These are phyloP conservation scores for Morella rubra DNA, from an alignment of 306 rosid genomes.

Conservation along the genomic window DNA sequence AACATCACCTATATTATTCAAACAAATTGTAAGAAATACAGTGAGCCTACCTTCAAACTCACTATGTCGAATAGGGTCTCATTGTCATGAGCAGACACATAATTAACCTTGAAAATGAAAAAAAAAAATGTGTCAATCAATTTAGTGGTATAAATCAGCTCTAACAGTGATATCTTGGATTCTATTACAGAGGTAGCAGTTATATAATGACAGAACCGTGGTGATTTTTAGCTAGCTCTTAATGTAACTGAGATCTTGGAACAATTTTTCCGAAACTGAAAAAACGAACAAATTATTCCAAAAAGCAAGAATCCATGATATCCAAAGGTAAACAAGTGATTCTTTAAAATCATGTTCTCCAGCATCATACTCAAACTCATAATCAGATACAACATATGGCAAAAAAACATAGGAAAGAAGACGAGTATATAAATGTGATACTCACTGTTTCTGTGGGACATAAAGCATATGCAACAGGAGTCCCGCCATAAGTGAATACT, in stretches of 20 bases:
- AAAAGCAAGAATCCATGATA: background rate
- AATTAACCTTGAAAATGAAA: conserved; percentile 62
- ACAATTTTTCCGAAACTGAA: background rate
- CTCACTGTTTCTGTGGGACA: conserved; percentile 76
- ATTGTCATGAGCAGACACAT: conserved; percentile 94
- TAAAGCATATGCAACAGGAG: conserved; percentile 77
- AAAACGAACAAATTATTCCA: background rate
- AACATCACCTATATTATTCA: conserved; percentile 5
- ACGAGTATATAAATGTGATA: background rate
- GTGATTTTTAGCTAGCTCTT: background rate
- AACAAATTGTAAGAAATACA: conserved; percentile 16
- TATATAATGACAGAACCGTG: background rate
- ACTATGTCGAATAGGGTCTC: conserved; percentile 88
- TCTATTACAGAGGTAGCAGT: background rate
- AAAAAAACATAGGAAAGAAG: too few species aligned
- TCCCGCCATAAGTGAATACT: conserved; percentile 59
- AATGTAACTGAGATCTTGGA: background rate
- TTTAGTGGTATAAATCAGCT: background rate
- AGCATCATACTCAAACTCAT: conserved; percentile 3
- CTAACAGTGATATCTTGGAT: background rate
- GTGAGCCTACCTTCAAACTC: conserved; percentile 70
- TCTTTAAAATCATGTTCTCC: background rate
- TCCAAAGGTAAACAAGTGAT: background rate
- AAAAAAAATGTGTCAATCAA: conserved; percentile 33
- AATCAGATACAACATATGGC: background rate